These are phyloP conservation scores for Salisapilia sapeloensis DNA, from an alignment of 352 stramenopile genomes.

Conservation along the genomic window DNA sequence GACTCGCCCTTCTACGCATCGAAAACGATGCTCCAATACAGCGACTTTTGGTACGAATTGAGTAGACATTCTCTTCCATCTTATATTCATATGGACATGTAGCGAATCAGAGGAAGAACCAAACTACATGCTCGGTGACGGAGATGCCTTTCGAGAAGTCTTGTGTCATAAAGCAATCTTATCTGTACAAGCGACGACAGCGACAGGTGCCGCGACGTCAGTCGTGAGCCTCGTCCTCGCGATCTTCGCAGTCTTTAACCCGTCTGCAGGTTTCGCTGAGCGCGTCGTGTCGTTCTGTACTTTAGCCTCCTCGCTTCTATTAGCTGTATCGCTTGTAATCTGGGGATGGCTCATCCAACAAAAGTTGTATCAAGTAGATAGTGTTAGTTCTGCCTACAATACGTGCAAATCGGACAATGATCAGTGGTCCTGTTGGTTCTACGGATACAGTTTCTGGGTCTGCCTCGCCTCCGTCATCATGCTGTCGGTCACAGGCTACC, in stretches of 20 bases:
- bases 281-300: slow-evolving; percentile 66
- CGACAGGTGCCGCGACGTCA: slow-evolving; percentile 35
- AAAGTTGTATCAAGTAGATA: slow-evolving; percentile 61
- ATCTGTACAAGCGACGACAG: slow-evolving; percentile 45
- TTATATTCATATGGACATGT: background rate
- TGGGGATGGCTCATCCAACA: slow-evolving; percentile 67
- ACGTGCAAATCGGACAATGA: slow-evolving; percentile 48
- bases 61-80: background rate
- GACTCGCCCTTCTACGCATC: slow-evolving; percentile 68
- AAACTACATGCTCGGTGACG: slow-evolving; percentile 76
- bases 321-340: slow-evolving; percentile 58
- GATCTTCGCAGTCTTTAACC: slow-evolving; percentile 58
- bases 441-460: slow-evolving; percentile 76
- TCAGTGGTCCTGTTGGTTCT: slow-evolving; percentile 77
- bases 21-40: slow-evolving; percentile 59
- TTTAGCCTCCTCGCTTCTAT: slow-evolving; percentile 42
- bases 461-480: slow-evolving; percentile 68
- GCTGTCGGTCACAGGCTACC: slow-evolving; percentile 55
- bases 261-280: slow-evolving; percentile 53
- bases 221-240: slow-evolving; percentile 39
- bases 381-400: slow-evolving; percentile 55
- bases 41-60: slow-evolving; percentile 31
- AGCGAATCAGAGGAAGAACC: slow-evolving; percentile 16
- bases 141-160: slow-evolving; percentile 45
- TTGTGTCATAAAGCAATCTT: slow-evolving; percentile 57